Conservation (phyloP, 1,284 basidiomycete species). For the Cerioporus squamosus region DNA sequence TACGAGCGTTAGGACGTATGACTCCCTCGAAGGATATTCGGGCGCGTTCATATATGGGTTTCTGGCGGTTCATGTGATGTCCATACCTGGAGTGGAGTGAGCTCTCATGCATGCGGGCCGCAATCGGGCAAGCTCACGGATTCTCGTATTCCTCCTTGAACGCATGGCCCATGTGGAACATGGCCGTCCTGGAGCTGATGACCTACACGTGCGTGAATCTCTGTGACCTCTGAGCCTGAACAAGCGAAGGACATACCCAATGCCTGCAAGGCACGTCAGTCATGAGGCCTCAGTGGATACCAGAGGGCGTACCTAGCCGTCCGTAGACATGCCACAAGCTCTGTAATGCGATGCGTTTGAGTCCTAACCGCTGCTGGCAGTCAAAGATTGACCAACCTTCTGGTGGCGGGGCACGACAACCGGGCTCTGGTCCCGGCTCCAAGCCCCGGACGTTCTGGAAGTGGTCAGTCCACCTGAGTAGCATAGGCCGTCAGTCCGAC, state of each 20-base stretch:
- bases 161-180: constrained; percentile 60
- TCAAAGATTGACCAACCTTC: constrained; percentile 48
- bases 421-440: constrained; percentile 70
- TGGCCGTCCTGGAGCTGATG: constrained; percentile 64
- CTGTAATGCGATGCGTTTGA: constrained; percentile 36
- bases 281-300: constrained; percentile 2
- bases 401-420: constrained; percentile 62
- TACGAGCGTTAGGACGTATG: constrained; percentile 57
- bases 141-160: constrained; percentile 65
- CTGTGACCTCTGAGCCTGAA: neutral
- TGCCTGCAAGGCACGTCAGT: constrained; percentile 46
- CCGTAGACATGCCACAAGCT: constrained; percentile 75
- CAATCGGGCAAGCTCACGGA: constrained; percentile 46
- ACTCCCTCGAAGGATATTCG: constrained; percentile 50
- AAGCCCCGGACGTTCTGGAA: constrained; percentile 58
- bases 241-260: constrained; percentile 49
- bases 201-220: constrained; percentile 42
- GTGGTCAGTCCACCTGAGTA: constrained; percentile 63
- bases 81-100: constrained; percentile 46
- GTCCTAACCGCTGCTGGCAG: neutral
- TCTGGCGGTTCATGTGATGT: constrained; percentile 55
- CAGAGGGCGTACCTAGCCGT: constrained; percentile 50
- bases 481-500: neutral
- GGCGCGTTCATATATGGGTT: constrained; percentile 55
- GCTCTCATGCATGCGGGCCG: neutral